Evolutionary conservation across 108 stramenopile species (phyloP).

Genomic region (Halocafeteria seosinensis): DNA sequence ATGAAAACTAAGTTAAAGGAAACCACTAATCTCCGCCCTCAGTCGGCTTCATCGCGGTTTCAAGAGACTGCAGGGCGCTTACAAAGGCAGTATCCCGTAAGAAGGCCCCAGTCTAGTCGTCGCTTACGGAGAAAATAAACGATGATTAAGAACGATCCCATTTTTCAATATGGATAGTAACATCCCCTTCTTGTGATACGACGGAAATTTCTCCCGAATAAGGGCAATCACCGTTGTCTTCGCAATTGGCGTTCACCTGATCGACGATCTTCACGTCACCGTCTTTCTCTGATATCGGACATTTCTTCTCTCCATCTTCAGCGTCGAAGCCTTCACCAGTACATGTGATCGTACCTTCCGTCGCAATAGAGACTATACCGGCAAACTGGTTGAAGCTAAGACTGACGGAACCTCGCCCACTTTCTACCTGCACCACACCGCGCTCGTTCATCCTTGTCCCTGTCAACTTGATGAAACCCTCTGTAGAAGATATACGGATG

Average conservation of each 20-base stretch:
- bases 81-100: too few species aligned
- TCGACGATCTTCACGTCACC: not conserved
- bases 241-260: not conserved
- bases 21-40: too few species aligned
- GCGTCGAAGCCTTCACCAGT: not conserved
- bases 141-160: not conserved
- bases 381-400: not conserved
- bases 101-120: too few species aligned
- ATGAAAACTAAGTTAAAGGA: too few species aligned
- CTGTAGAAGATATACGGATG: not conserved
- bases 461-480: not conserved
- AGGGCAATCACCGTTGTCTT: not conserved
- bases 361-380: slow-evolving; percentile 3
- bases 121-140: too few species aligned
- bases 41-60: too few species aligned
- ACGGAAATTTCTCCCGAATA: not conserved
- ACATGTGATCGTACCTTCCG: not conserved
- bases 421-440: not conserved
- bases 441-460: not conserved
- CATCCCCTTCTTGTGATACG: not conserved
- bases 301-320: not conserved
- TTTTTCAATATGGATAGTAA: not conserved
- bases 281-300: not conserved
- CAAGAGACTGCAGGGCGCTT: too few species aligned
- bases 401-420: not conserved